Percentiles rank a stretch among this genome's conserved stretches.
These are phyloP conservation scores for Vitellaria paradoxa DNA, from an alignment of 179 eudicot species.

Conservation along the genomic window DNA sequence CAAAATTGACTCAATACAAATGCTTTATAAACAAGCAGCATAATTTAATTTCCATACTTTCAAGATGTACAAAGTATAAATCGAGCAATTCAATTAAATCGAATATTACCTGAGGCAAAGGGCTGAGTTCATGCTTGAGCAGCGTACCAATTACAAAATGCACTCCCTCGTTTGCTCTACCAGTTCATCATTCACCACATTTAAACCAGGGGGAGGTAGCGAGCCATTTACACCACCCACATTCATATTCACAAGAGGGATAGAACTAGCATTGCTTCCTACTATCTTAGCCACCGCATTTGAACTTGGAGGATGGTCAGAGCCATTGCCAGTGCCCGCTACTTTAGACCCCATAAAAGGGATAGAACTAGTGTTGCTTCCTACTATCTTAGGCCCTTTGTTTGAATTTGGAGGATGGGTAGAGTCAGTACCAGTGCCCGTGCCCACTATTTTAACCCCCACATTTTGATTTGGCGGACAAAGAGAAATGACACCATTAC, in stretches of 20 bases:
- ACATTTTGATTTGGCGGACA: constrained; percentile 20
- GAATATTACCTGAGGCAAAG: constrained; percentile 6
- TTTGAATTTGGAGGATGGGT: constrained; percentile 26
- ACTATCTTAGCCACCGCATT: constrained; percentile 23
- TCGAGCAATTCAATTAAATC: background rate
- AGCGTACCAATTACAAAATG: background rate
- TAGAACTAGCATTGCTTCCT: constrained; percentile 15
- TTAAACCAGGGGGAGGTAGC: constrained; percentile 14
- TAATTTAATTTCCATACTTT: background rate
- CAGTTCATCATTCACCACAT: constrained; percentile 15
- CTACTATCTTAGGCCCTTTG: constrained; percentile 25
- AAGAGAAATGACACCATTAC: constrained; percentile 18
- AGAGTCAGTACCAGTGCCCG: constrained; percentile 26
- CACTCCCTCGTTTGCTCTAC: constrained; percentile 16
- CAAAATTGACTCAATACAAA: background rate
- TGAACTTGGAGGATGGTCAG: constrained; percentile 24
- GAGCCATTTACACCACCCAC: constrained; percentile 22
- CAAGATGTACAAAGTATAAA: background rate
- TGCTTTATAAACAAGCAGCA: background rate
- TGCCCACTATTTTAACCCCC: constrained; percentile 23
- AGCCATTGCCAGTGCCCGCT: constrained; percentile 26
- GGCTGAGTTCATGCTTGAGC: background rate
- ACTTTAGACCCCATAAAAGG: constrained; percentile 23
- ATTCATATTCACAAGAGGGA: constrained; percentile 22
- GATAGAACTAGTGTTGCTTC: constrained; percentile 14